phyloP scores from a whole-genome alignment of 768 basidiomycete genomes.

The Lentinula detonsa region DNA sequence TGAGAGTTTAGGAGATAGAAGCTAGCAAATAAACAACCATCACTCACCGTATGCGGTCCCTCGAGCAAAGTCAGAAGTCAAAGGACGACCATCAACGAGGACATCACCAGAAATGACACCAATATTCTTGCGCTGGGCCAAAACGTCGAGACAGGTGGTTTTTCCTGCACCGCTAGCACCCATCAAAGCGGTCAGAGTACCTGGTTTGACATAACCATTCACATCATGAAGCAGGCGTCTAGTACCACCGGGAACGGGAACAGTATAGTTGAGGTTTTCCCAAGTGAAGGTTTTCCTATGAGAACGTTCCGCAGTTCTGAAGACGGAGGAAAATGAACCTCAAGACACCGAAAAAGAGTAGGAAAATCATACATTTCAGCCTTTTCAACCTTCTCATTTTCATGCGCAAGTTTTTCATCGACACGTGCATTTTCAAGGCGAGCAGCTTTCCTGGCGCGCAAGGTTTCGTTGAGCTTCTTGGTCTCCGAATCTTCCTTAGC shows the following conservation, averaged over 20 bases:
- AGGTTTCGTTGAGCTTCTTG: conserved; percentile 46
- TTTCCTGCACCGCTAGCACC: conserved; percentile 63
- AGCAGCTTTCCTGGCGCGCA: conserved; percentile 47
- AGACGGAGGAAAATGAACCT: background rate
- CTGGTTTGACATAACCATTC: conserved; percentile 77
- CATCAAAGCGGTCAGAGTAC: conserved; percentile 86
- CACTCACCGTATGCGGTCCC: conserved; percentile 72
- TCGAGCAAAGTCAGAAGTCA: conserved; percentile 46
- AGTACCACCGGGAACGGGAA: conserved; percentile 59
- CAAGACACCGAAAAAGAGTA: background rate
- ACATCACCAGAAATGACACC: conserved; percentile 61
- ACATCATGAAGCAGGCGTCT: conserved; percentile 68
- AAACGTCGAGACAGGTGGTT: conserved; percentile 72
- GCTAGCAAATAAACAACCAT: conserved; percentile 14
- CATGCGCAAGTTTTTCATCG: conserved; percentile 14
- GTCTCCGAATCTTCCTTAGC: conserved; percentile 53
- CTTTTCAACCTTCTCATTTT: conserved; percentile 14
- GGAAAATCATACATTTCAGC: background rate
- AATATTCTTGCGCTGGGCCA: conserved; percentile 68
- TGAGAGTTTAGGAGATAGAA: conserved; percentile 17
- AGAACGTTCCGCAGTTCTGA: conserved; percentile 5
- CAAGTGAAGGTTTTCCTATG: conserved; percentile 69
- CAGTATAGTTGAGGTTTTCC: conserved; percentile 72
- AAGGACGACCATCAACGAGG: conserved; percentile 58
- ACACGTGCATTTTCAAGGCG: conserved; percentile 22